phyloP scores from a whole-genome alignment of 169 alveolate genomes.

The Eimeria mitis region DNA sequence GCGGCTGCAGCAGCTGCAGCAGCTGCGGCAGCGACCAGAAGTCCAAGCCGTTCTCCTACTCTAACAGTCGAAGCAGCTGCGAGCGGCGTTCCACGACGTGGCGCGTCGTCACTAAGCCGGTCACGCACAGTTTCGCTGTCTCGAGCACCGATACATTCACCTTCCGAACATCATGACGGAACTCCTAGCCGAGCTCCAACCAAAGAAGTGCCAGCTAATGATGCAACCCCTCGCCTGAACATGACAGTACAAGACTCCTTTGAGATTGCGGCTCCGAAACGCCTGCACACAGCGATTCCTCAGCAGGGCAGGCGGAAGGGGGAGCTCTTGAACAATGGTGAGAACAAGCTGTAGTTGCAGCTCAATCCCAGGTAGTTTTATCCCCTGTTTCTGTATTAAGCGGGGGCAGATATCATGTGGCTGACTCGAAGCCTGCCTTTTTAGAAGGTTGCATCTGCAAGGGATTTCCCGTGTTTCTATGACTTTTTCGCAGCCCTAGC shows the following conservation, averaged over 20 bases:
- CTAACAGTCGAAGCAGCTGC: constrained; percentile 73
- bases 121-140: constrained; percentile 62
- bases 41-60: constrained; percentile 54
- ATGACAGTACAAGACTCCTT: constrained; percentile 54
- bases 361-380: background rate
- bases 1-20: constrained; percentile 45
- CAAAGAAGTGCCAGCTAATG: background rate
- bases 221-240: background rate
- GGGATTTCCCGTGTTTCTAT: background rate
- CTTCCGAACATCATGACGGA: background rate
- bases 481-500: constrained; percentile 72
- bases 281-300: constrained; percentile 59
- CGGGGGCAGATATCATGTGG: background rate
- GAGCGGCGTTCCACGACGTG: constrained; percentile 14
- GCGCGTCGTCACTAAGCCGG: constrained; percentile 26
- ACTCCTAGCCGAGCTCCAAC: background rate
- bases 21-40: constrained; percentile 33
- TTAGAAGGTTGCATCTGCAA: background rate
- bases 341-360: background rate
- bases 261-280: constrained; percentile 59
- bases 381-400: background rate
- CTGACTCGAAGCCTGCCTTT: background rate
- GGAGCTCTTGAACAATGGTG: constrained; percentile 61
- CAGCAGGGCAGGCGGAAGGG: constrained; percentile 72
- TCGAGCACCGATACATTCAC: constrained; percentile 19